A percentile compares a stretch with the other conserved stretches of the same genome.
These are phyloP conservation scores for Anthostomella pinea DNA, from an alignment of 2,329 filamentous ascomycete species.

Conservation along the genomic window DNA sequence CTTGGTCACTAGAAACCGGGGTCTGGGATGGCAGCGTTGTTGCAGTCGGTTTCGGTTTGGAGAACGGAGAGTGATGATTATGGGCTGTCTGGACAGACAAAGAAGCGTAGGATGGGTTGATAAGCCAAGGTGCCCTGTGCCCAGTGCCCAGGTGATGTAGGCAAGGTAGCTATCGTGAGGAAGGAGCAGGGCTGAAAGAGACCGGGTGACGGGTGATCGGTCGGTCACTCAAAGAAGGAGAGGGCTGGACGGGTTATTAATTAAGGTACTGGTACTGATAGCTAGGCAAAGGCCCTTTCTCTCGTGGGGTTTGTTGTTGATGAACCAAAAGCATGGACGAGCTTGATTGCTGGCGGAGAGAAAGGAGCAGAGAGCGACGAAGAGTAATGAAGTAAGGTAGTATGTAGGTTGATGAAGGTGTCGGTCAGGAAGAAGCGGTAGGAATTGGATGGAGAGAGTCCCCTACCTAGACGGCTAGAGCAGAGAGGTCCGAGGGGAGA, in stretches of 20 bases:
- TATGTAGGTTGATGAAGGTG: constrained; percentile 23
- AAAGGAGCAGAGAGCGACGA: constrained; percentile 34
- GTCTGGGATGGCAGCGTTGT: constrained; percentile 12
- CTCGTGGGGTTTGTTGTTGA: constrained; percentile 21
- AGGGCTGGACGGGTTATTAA: constrained; percentile 22
- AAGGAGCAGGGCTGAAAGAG: constrained; percentile 27
- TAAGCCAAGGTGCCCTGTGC: constrained; percentile 19
- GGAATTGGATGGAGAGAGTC: constrained; percentile 24
- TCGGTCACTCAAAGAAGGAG: constrained; percentile 27
- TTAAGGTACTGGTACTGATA: constrained; percentile 24
- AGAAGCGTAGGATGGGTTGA: constrained; percentile 20
- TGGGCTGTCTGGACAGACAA: constrained; percentile 25
- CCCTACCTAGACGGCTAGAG: constrained; percentile 21
- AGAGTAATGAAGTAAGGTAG: constrained; percentile 30
- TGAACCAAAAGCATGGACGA: constrained; percentile 25
- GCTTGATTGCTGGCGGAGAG: constrained; percentile 24
- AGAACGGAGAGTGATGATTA: constrained; percentile 19
- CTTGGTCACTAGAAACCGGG: no score
- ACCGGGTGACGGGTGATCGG: no score
- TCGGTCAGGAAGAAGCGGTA: constrained; percentile 29
- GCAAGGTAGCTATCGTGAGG: constrained; percentile 9
- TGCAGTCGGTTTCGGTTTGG: constrained; percentile 15
- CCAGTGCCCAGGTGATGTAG: no score
- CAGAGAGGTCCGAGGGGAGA: constrained; percentile 11
- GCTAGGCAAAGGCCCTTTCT: constrained; percentile 29